Evolutionary conservation across 2,329 filamentous ascomycete genomes (phyloP).

Genomic region (Rosellinia necatrix): DNA sequence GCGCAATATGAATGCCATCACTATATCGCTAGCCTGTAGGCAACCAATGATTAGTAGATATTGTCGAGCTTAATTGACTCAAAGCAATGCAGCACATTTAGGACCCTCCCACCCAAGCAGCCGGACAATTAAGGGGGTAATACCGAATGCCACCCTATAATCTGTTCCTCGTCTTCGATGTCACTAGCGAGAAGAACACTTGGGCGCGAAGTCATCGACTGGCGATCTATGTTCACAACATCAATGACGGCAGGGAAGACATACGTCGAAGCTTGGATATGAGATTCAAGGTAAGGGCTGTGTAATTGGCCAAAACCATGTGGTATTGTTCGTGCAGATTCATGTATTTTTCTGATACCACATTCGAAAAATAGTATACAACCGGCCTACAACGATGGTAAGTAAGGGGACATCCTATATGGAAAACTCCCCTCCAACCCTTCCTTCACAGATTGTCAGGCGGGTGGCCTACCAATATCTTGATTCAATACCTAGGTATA

Average conservation of each 20-base stretch:
- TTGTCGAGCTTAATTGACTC: too few relatives aligned
- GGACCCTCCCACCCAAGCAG: too few relatives aligned
- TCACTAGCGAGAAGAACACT: not conserved
- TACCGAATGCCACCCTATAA: slow-evolving; percentile 13
- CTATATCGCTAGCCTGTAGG: too few relatives aligned
- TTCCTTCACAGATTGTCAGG: not conserved
- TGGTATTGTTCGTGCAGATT: not conserved
- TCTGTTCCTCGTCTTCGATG: not conserved
- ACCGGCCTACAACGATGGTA: not conserved
- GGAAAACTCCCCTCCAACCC: not conserved
- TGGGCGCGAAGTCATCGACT: too few relatives aligned
- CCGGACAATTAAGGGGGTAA: slow-evolving; percentile 25
- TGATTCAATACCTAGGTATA: not conserved
- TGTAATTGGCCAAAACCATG: not conserved
- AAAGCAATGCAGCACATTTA: too few relatives aligned
- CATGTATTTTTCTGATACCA: not conserved
- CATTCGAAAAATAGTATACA: not conserved
- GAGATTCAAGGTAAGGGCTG: too few relatives aligned
- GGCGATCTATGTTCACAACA: not conserved
- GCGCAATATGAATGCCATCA: slow-evolving; percentile 2
- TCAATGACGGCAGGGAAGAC: not conserved
- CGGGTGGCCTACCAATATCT: not conserved
- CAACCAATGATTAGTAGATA: too few relatives aligned
- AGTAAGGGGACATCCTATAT: not conserved
- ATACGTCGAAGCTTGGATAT: not conserved